Percentiles rank a stretch among this genome's conserved stretches.
Conservation (phyloP, 345 rosid genomes). For the Murraya koenigii region DNA sequence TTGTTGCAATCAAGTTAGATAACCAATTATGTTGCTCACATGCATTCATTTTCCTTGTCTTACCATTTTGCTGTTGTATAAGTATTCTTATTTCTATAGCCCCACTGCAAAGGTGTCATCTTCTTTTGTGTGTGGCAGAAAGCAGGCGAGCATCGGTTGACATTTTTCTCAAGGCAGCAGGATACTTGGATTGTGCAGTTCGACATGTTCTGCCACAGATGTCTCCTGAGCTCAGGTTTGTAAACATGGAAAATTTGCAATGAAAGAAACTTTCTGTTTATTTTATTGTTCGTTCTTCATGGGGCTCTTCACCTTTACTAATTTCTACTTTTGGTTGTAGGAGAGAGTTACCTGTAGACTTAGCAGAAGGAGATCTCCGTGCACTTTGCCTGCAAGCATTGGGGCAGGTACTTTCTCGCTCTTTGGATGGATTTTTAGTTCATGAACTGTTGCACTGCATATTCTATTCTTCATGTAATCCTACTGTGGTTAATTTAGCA, state of each 20-base stretch:
- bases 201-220: constrained; percentile 88
- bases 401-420: constrained; percentile 69
- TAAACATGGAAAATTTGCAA: constrained; percentile 11
- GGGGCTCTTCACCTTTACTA: constrained; percentile 9
- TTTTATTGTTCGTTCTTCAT: constrained; percentile 9
- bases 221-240: constrained; percentile 70
- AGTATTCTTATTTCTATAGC: constrained; percentile 1
- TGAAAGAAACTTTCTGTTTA: neutral
- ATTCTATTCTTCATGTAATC: neutral
- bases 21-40: neutral
- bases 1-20: neutral
- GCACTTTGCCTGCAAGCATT: constrained; percentile 94
- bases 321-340: constrained; percentile 36
- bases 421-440: constrained; percentile 20
- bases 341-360: constrained; percentile 89
- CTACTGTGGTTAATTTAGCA: neutral
- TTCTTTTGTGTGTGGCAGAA: constrained; percentile 42
- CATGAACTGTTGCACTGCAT: constrained; percentile 5
- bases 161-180: constrained; percentile 96
- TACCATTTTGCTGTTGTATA: neutral
- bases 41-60: neutral
- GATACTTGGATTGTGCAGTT: constrained; percentile 91
- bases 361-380: constrained; percentile 87
- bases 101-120: constrained; percentile 1
- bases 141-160: constrained; percentile 84